Evolutionary conservation across 441 rosid genomes (phyloP).

Genomic region (Flueggea neowawraea): DNA sequence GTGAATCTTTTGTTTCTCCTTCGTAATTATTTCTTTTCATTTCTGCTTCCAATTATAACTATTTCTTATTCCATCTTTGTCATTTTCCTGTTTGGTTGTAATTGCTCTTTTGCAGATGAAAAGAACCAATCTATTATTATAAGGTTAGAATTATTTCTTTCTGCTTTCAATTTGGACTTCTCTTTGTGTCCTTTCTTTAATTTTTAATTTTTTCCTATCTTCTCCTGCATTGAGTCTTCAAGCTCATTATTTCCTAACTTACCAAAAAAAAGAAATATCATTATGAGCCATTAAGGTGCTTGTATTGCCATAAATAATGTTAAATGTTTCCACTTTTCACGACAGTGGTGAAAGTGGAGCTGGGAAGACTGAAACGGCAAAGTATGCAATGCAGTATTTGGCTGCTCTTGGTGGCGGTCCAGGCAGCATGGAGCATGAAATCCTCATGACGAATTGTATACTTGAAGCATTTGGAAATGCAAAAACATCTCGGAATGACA

Average conservation of each 20-base stretch:
- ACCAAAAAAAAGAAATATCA: too few relatives aligned
- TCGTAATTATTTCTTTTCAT: constrained; percentile 1
- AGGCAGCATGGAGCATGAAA: constrained; percentile 67
- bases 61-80: neutral
- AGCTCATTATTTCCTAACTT: neutral
- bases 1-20: constrained; percentile 12
- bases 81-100: constrained; percentile 9
- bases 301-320: constrained; percentile 1
- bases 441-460: constrained; percentile 69
- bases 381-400: constrained; percentile 88
- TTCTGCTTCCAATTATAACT: constrained; percentile 19
- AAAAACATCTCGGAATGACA: constrained; percentile 86
- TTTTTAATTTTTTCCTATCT: neutral
- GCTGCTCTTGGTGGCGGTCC: constrained; percentile 84
- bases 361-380: constrained; percentile 99
- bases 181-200: neutral
- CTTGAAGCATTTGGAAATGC: constrained; percentile 99
- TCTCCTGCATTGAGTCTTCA: constrained; percentile 9
- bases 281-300: neutral
- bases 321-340: constrained; percentile 12
- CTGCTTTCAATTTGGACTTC: neutral
- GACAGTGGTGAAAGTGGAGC: constrained; percentile 99
- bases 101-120: constrained; percentile 48
- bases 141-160: constrained; percentile 45
- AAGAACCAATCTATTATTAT: constrained; percentile 71